phyloP scores from a whole-genome alignment of 140 eudicot species.

The Senecio squalidus region DNA sequence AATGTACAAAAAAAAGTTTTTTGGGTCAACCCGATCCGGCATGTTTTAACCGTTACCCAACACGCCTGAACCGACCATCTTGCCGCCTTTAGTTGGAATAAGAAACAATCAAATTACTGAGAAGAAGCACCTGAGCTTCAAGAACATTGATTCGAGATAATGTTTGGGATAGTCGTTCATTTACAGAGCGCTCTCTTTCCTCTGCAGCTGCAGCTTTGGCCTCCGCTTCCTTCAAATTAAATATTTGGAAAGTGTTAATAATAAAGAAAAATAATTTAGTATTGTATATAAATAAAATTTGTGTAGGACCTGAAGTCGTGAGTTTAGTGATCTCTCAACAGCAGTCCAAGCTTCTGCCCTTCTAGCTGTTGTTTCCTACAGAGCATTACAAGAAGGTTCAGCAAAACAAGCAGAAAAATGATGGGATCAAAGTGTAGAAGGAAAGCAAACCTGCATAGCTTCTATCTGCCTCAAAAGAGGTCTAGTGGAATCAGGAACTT shows the following conservation, averaged over 20 bases:
- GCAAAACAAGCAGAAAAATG: background rate
- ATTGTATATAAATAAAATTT: background rate
- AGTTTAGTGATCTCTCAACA: slow-evolving; percentile 81
- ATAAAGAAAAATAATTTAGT: background rate
- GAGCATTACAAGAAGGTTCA: slow-evolving; percentile 2
- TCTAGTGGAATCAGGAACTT: slow-evolving; percentile 97
- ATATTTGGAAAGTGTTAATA: slow-evolving; percentile 4
- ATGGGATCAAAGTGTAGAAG: background rate
- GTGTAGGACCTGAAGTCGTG: slow-evolving; percentile 73
- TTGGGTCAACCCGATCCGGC: background rate
- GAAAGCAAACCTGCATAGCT: slow-evolving; percentile 77
- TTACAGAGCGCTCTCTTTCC: slow-evolving; percentile 83
- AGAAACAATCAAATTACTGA: slow-evolving; percentile 4
- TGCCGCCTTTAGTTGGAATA: background rate
- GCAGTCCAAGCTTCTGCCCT: slow-evolving; percentile 94
- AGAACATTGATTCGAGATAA: slow-evolving; percentile 86
- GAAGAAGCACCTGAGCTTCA: slow-evolving; percentile 89
- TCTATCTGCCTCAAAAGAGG: slow-evolving; percentile 96
- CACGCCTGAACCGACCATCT: slow-evolving; percentile 9
- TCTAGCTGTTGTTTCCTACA: slow-evolving; percentile 80
- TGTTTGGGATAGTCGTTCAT: slow-evolving; percentile 84
- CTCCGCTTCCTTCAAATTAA: slow-evolving; percentile 72
- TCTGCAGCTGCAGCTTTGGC: slow-evolving; percentile 92
- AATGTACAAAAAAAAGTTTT: background rate
- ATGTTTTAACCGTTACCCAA: background rate